Evolutionary conservation across 257 asterid genomes (phyloP).

Genomic region (Solanum phureja): DNA sequence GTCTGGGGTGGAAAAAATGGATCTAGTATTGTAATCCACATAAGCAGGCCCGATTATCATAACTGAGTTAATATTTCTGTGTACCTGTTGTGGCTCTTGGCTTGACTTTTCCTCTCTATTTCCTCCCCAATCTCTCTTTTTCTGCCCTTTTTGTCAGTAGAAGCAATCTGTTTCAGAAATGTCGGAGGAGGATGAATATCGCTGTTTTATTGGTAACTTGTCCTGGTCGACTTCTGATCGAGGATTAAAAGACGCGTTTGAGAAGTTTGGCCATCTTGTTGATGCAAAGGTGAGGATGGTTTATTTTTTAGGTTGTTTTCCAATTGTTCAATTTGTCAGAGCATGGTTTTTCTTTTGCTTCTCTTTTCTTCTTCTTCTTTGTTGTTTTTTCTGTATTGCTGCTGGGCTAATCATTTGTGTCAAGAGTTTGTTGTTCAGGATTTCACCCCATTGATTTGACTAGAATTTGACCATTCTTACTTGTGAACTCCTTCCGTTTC

Average conservation of each 20-base stretch:
- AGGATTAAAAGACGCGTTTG: constrained; percentile 57
- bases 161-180: constrained; percentile 25
- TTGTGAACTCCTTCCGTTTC: background rate
- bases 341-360: background rate
- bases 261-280: constrained; percentile 58
- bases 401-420: background rate
- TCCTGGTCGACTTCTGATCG: constrained; percentile 87
- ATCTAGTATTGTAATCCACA: background rate
- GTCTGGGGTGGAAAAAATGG: background rate
- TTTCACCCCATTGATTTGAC: background rate
- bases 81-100: background rate
- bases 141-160: background rate
- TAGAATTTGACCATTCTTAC: background rate
- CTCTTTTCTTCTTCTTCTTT: background rate
- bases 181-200: constrained; percentile 60
- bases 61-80: background rate
- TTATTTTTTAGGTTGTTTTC: background rate
- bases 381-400: background rate
- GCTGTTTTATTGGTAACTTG: constrained; percentile 75
- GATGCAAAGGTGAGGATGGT: constrained; percentile 61
- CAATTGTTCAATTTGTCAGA: background rate
- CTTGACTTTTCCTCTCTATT: background rate
- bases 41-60: background rate
- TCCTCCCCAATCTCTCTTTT: background rate
- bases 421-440: background rate